Evolutionary conservation across 164 flowering plant species (phyloP).

Genomic region (Liriodendron chinense): DNA sequence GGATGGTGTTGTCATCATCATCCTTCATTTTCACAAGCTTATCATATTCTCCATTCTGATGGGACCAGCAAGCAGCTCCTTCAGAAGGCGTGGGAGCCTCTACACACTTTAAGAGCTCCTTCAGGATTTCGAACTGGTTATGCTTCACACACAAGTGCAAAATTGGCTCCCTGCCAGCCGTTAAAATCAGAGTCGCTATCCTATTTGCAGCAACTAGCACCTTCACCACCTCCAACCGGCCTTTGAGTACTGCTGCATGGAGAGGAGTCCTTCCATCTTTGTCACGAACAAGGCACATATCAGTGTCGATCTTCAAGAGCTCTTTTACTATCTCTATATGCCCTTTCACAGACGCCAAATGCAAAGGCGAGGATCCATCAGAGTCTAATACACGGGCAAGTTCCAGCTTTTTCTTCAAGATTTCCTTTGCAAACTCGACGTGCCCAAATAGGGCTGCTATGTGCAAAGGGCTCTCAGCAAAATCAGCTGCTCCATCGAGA

Average conservation of each 20-base stretch:
- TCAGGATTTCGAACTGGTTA: constrained; percentile 35
- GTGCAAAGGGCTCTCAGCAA: neutral
- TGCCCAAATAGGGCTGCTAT: constrained; percentile 1
- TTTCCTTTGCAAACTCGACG: constrained; percentile 39
- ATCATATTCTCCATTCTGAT: constrained; percentile 10
- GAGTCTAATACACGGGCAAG: constrained; percentile 33
- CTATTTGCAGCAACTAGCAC: constrained; percentile 37
- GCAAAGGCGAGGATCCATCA: constrained; percentile 42
- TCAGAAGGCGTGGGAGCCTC: too few species aligned
- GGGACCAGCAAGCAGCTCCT: too few species aligned
- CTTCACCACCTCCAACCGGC: constrained; percentile 34
- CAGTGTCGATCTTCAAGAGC: constrained; percentile 34
- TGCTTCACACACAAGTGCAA: constrained; percentile 41
- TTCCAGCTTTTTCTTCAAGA: constrained; percentile 34
- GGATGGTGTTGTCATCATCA: constrained; percentile 46
- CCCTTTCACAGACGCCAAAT: constrained; percentile 49
- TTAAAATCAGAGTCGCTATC: constrained; percentile 26
- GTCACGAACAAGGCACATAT: constrained; percentile 36
- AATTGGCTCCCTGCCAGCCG: constrained; percentile 33
- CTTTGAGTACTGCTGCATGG: constrained; percentile 50
- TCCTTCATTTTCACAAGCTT: constrained; percentile 16
- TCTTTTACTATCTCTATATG: constrained; percentile 44
- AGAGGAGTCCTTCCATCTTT: constrained; percentile 45
- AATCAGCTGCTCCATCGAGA: neutral
- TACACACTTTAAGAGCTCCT: constrained; percentile 16